Percentiles rank a stretch among this genome's conserved stretches.
Conservation (phyloP, 768 basidiomycete genomes). For the Myochromella boudieri region DNA sequence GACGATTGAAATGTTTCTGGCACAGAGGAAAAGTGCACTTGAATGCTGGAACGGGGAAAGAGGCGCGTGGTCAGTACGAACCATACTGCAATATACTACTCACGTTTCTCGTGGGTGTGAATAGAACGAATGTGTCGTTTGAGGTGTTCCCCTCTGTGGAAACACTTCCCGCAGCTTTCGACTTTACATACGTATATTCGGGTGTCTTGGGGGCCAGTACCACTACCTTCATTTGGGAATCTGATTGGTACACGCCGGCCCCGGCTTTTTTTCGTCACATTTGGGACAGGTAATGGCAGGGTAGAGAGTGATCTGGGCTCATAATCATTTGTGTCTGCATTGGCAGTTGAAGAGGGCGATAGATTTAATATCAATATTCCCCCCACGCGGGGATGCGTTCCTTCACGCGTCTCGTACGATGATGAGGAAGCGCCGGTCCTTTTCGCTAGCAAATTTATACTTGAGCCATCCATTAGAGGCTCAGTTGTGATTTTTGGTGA, state of each 20-base stretch:
- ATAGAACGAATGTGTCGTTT: slow-evolving; percentile 76
- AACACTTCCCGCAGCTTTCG: slow-evolving; percentile 70
- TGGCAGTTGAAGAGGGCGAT: slow-evolving; percentile 13
- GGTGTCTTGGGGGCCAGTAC: slow-evolving; percentile 19
- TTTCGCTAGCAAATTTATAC: too few species aligned
- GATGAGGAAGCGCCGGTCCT: too few species aligned
- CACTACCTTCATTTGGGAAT: slow-evolving; percentile 11
- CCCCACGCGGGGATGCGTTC: too few species aligned
- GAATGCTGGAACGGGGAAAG: slow-evolving; percentile 49
- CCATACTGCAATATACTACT: slow-evolving; percentile 27
- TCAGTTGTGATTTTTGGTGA: slow-evolving; percentile 11
- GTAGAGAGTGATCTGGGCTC: slow-evolving; percentile 52
- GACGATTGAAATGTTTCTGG: slow-evolving; percentile 74
- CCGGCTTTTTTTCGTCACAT: slow-evolving; percentile 78
- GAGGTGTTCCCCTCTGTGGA: slow-evolving; percentile 72
- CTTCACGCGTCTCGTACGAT: too few species aligned
- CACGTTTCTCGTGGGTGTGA: slow-evolving; percentile 78
- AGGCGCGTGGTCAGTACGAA: slow-evolving; percentile 13
- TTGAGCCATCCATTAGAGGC: too few species aligned
- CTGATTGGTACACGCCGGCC: slow-evolving; percentile 73
- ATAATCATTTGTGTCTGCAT: slow-evolving; percentile 30
- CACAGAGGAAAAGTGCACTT: slow-evolving; percentile 67
- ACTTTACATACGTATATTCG: slow-evolving; percentile 63
- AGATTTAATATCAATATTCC: too few species aligned
- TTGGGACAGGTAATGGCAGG: slow-evolving; percentile 71